These are phyloP conservation scores for Scalesia atractyloides DNA, from an alignment of 129 eudicot species.

Conservation along the genomic window DNA sequence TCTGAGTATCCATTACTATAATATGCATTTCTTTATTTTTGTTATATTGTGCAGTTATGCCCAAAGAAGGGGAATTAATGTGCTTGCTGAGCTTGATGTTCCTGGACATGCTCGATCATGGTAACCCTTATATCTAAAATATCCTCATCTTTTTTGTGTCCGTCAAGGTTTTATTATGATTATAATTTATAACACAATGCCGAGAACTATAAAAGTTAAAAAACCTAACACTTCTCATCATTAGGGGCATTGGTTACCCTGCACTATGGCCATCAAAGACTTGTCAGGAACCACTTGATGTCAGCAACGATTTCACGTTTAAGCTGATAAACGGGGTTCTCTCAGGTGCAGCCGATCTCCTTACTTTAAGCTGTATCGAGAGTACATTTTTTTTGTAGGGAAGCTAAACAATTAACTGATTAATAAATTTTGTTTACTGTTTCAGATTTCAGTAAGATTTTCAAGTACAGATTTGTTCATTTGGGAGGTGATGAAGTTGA, in stretches of 20 bases:
- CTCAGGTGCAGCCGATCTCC: constrained; percentile 44
- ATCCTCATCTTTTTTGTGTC: background rate
- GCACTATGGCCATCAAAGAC: constrained; percentile 73
- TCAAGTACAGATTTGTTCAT: constrained; percentile 85
- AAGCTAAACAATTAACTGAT: constrained; percentile 16
- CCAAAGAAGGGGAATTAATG: constrained; percentile 76
- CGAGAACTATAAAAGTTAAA: background rate
- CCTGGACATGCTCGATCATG: constrained; percentile 98
- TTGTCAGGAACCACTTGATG: constrained; percentile 93
- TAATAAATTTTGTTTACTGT: constrained; percentile 6
- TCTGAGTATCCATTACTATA: constrained; percentile 15
- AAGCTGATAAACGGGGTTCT: constrained; percentile 86
- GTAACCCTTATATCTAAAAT: constrained; percentile 33
- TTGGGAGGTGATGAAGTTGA: constrained; percentile 99
- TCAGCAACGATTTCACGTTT: constrained; percentile 89
- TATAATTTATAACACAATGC: background rate
- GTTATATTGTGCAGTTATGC: constrained; percentile 63
- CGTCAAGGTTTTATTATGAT: constrained; percentile 1
- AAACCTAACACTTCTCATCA: constrained; percentile 16
- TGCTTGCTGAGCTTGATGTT: constrained; percentile 91
- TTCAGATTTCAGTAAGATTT: constrained; percentile 93
- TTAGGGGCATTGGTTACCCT: constrained; percentile 95
- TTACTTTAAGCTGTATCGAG: constrained; percentile 15
- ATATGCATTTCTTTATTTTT: constrained; percentile 13
- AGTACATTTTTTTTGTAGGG: background rate